A percentile compares a stretch with the other conserved stretches of the same genome.
Conservation (phyloP, 345 rosid species). For the Brassica cretica region DNA sequence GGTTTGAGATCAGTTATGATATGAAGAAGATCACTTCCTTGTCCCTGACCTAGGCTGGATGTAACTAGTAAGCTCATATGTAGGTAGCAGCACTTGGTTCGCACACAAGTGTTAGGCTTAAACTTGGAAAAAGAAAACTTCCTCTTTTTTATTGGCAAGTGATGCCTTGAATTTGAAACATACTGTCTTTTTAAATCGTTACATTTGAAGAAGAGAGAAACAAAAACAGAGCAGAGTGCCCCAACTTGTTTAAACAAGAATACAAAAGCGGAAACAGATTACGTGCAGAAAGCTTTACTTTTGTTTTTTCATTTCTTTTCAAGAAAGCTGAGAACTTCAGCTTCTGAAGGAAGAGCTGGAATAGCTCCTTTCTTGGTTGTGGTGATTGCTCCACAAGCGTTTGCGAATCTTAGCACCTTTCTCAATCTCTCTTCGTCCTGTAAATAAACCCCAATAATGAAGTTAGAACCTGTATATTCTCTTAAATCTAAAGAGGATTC, state of each 20-base stretch:
- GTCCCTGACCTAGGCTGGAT: constrained; percentile 84
- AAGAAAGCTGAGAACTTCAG: constrained; percentile 55
- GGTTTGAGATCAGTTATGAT: constrained; percentile 56
- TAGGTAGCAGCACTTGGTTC: not conserved
- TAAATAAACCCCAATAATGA: not conserved
- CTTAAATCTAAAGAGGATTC: not conserved
- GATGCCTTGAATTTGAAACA: constrained; percentile 27
- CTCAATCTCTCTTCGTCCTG: constrained; percentile 81
- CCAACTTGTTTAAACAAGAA: constrained; percentile 23
- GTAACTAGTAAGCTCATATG: constrained; percentile 65
- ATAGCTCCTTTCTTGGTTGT: constrained; percentile 98
- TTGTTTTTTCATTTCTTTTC: constrained; percentile 37
- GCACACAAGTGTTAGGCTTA: not conserved
- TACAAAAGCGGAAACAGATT: constrained; percentile 11
- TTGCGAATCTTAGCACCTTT: constrained; percentile 69
- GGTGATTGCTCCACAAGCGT: constrained; percentile 98
- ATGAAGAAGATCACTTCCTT: constrained; percentile 70
- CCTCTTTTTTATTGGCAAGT: constrained; percentile 30
- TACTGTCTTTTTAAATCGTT: constrained; percentile 28
- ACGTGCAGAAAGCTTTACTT: constrained; percentile 22
- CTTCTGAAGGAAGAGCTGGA: constrained; percentile 80
- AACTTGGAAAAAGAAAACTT: not conserved
- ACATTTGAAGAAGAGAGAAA: constrained; percentile 24
- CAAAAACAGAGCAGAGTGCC: constrained; percentile 21
- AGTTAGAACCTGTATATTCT: not conserved